A percentile compares a stretch with the other conserved stretches of the same genome.
Evolutionary conservation across 805 yeast genomes (phyloP).

Genomic region (Priceomyces carsonii): DNA sequence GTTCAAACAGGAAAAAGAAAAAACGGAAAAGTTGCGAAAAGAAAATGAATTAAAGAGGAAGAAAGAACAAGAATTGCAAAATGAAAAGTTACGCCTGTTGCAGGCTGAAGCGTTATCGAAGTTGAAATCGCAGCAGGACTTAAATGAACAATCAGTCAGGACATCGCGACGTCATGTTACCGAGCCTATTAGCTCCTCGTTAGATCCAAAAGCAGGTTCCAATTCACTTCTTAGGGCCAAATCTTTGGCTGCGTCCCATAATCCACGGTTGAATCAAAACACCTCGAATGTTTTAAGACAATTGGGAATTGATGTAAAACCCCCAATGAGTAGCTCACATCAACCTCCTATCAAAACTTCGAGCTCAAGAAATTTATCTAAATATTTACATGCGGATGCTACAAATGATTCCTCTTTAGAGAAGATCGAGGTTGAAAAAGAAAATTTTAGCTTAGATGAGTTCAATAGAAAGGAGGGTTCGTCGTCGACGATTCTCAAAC

Average conservation of each 20-base stretch:
- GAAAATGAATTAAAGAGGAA: conserved; percentile 16
- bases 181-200: conserved; percentile 27
- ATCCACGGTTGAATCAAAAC: conserved; percentile 18
- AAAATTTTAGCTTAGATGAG: conserved; percentile 14
- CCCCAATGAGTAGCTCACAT: conserved; percentile 11
- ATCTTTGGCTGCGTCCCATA: conserved; percentile 26
- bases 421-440: conserved; percentile 12
- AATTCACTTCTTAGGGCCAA: conserved; percentile 37
- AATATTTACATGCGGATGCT: conserved; percentile 17
- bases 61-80: conserved; percentile 16
- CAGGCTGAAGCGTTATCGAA: conserved; percentile 32
- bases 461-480: conserved; percentile 16
- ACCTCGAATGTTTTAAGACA: conserved; percentile 35
- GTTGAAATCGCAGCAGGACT: conserved; percentile 17
- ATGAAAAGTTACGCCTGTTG: conserved; percentile 22
- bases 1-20: conserved; percentile 13
- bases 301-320: conserved; percentile 34
- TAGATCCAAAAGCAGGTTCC: conserved; percentile 36
- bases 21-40: conserved; percentile 9
- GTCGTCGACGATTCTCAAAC: conserved; percentile 4
- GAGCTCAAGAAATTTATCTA: conserved; percentile 32
- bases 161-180: conserved; percentile 22
- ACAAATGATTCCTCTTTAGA: conserved; percentile 7
- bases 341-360: conserved; percentile 34
- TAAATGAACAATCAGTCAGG: conserved; percentile 13